Evolutionary conservation across 495 filamentous ascomycete species (phyloP).

Genomic region (Talaromyces wortmannii): DNA sequence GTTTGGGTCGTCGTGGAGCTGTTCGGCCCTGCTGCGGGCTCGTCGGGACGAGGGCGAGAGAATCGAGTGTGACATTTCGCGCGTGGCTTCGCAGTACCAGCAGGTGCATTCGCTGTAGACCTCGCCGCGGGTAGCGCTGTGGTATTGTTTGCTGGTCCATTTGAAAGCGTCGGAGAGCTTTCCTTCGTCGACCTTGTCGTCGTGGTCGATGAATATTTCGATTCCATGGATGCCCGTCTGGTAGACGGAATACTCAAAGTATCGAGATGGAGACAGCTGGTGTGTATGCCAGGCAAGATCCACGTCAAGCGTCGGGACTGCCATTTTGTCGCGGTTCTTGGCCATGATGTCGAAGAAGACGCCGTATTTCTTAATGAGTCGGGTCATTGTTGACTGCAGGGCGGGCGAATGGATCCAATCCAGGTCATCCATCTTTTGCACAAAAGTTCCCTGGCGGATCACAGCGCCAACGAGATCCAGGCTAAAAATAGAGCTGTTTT

Average conservation of each 20-base stretch:
- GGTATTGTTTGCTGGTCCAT: slow-evolving; percentile 68
- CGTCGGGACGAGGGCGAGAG: slow-evolving; percentile 19
- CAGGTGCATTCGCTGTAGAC: slow-evolving; percentile 81
- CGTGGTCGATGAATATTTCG: slow-evolving; percentile 65
- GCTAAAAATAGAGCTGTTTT: slow-evolving; percentile 62
- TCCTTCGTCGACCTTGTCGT: slow-evolving; percentile 72
- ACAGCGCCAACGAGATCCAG: slow-evolving; percentile 75
- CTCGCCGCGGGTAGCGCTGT: slow-evolving; percentile 48
- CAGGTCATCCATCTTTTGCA: slow-evolving; percentile 75
- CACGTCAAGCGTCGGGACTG: slow-evolving; percentile 82
- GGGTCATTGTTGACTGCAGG: slow-evolving; percentile 54
- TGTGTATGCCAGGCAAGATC: slow-evolving; percentile 75
- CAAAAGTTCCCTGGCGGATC: slow-evolving; percentile 70
- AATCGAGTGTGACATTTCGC: slow-evolving; percentile 46
- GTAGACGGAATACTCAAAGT: slow-evolving; percentile 46
- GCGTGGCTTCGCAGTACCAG: slow-evolving; percentile 84
- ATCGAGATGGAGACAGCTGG: slow-evolving; percentile 55
- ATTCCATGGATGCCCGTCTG: neutral
- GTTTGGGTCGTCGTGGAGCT: slow-evolving; percentile 45
- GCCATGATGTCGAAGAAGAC: slow-evolving; percentile 65
- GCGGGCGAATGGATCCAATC: slow-evolving; percentile 71
- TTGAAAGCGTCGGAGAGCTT: slow-evolving; percentile 58
- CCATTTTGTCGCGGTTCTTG: slow-evolving; percentile 41
- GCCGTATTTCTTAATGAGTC: slow-evolving; percentile 61
- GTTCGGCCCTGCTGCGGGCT: slow-evolving; percentile 31